A percentile compares a stretch with the other conserved stretches of the same genome.
These are phyloP conservation scores for Nicotiana rustica DNA, from an alignment of 305 asterid species.

Conservation along the genomic window DNA sequence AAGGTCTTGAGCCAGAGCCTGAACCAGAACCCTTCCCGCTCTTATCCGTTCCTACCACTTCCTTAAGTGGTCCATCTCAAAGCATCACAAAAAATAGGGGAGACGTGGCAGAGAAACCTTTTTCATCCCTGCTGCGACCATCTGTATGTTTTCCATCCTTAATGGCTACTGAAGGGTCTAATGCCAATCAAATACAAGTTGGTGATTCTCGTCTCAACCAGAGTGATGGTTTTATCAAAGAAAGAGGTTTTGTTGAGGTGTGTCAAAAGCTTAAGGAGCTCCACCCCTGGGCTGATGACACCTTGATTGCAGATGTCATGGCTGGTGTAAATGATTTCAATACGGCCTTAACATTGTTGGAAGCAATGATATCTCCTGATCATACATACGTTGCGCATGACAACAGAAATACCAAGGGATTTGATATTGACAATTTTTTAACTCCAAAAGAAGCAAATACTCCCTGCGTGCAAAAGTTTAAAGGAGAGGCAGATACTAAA, in stretches of 20 bases:
- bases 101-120: conserved; percentile 54
- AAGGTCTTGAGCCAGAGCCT: conserved; percentile 46
- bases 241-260: conserved; percentile 30
- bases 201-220: conserved; percentile 32
- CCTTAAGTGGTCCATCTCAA: conserved; percentile 33
- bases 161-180: conserved; percentile 30
- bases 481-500: conserved; percentile 28
- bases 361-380: conserved; percentile 53
- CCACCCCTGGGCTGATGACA: conserved; percentile 72
- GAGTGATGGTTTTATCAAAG: conserved; percentile 23
- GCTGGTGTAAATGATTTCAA: conserved; percentile 61
- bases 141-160: conserved; percentile 50
- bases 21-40: conserved; percentile 65
- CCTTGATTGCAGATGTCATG: conserved; percentile 78
- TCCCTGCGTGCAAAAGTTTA: conserved; percentile 33
- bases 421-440: background rate
- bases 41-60: conserved; percentile 46
- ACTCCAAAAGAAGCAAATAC: conserved; percentile 13
- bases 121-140: conserved; percentile 58
- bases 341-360: conserved; percentile 59
- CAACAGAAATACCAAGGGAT: conserved; percentile 25
- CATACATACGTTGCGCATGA: conserved; percentile 8
- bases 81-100: conserved; percentile 36
- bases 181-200: conserved; percentile 36
- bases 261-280: conserved; percentile 53